Percentiles rank a stretch among this genome's conserved stretches.
Evolutionary conservation across 2,329 filamentous ascomycete genomes (phyloP).

Genomic region (Cytospora piceicola): DNA sequence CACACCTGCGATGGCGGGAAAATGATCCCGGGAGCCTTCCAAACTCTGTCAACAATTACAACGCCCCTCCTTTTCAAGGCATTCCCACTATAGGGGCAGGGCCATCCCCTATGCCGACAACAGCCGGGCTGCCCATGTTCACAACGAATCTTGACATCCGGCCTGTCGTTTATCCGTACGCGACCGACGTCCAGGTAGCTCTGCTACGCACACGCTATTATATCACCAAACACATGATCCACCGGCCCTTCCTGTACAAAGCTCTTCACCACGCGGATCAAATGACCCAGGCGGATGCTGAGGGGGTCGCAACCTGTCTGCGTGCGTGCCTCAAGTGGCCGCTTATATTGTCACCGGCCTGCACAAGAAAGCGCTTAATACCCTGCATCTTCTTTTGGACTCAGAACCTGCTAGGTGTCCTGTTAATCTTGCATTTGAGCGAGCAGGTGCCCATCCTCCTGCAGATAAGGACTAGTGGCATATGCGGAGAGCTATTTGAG

Average conservation of each 20-base stretch:
- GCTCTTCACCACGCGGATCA: constrained; percentile 60
- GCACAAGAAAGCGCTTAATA: constrained; percentile 60
- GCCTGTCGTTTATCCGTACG: constrained; percentile 53
- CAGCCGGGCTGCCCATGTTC: constrained; percentile 42
- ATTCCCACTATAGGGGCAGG: constrained; percentile 30
- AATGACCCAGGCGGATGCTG: constrained; percentile 57
- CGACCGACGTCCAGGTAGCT: constrained; percentile 60
- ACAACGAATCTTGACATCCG: constrained; percentile 49
- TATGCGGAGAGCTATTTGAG: constrained; percentile 55
- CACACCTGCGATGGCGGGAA: constrained; percentile 61
- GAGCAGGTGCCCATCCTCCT: constrained; percentile 54
- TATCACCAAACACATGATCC: constrained; percentile 60
- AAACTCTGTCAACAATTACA: constrained; percentile 32
- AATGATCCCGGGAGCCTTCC: constrained; percentile 51
- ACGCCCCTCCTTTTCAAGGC: constrained; percentile 32
- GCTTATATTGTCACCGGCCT: constrained; percentile 59
- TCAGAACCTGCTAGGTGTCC: constrained; percentile 62
- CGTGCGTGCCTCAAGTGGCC: constrained; percentile 64
- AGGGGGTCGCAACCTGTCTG: constrained; percentile 60
- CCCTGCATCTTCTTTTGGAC: constrained; percentile 65
- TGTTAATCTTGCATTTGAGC: constrained; percentile 60
- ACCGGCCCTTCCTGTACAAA: constrained; percentile 63
- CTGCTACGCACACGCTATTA: constrained; percentile 62
- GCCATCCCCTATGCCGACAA: constrained; percentile 29
- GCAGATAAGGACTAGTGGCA: constrained; percentile 49